Evolutionary conservation across 345 rosid genomes (phyloP).

Genomic region (Conringia planisiliqua): DNA sequence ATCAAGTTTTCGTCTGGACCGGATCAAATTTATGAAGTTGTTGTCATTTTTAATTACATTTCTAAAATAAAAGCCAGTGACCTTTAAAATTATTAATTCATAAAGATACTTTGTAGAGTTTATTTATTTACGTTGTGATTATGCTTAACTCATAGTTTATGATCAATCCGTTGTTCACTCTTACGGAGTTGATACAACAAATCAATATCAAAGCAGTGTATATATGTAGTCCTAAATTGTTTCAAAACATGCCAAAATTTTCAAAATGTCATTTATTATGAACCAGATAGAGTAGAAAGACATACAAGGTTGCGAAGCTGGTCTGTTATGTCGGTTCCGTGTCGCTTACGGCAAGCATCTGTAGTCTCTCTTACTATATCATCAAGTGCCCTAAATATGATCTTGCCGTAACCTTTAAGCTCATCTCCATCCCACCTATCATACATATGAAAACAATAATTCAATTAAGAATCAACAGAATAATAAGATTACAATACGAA

Average conservation of each 20-base stretch:
- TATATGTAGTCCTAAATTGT: not conserved
- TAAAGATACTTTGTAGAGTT: not conserved
- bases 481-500: not conserved
- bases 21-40: not conserved
- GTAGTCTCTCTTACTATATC: conserved; percentile 38
- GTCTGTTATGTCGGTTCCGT: conserved; percentile 38
- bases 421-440: conserved; percentile 56
- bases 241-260: not conserved
- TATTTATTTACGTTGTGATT: too few relatives aligned
- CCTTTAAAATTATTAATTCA: not conserved
- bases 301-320: conserved; percentile 45
- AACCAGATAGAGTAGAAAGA: not conserved
- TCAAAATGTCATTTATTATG: not conserved
- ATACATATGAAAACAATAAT: not conserved
- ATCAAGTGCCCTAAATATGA: conserved; percentile 54
- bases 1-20: too few relatives aligned
- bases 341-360: conserved; percentile 19
- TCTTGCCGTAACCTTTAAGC: conserved; percentile 42
- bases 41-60: not conserved
- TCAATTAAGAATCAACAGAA: not conserved
- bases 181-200: not conserved
- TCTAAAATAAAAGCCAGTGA: not conserved
- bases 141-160: not conserved
- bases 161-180: not conserved
- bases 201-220: not conserved